Evolutionary conservation across 108 stramenopile species (phyloP).

Genomic region (Mediolabrus comicus): DNA sequence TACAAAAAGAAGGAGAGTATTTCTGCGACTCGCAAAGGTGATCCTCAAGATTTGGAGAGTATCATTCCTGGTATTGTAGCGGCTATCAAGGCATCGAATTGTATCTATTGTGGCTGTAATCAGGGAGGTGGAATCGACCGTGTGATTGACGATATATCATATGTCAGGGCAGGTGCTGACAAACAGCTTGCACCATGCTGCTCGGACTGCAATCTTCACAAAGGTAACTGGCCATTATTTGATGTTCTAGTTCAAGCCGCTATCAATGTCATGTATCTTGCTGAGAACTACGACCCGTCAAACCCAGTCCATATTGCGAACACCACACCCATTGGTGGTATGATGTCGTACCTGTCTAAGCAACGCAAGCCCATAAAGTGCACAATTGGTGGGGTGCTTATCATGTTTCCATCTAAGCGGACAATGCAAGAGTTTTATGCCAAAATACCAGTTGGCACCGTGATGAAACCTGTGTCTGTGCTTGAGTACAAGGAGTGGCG

Average conservation of each 20-base stretch:
- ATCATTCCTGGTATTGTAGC: background rate
- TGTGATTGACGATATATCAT: background rate
- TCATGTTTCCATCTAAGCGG: background rate
- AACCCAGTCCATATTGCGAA: background rate
- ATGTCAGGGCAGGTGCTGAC: background rate
- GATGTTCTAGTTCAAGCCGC: background rate
- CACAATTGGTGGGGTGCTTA: background rate
- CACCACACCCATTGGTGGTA: background rate
- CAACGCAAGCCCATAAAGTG: background rate
- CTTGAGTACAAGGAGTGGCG: background rate
- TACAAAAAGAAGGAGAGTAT: background rate
- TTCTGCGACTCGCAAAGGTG: background rate
- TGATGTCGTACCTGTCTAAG: background rate
- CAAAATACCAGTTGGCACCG: background rate
- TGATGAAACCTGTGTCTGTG: background rate
- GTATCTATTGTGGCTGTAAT: background rate
- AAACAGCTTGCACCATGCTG: background rate
- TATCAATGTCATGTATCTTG: too few relatives aligned
- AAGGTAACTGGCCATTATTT: background rate
- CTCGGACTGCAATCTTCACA: background rate
- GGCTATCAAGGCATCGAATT: background rate
- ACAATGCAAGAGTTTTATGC: too few relatives aligned
- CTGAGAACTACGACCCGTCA: background rate
- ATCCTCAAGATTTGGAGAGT: background rate
- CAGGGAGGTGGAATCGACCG: background rate